Evolutionary conservation across 108 stramenopile genomes (phyloP).

Genomic region (Parmales sp.): DNA sequence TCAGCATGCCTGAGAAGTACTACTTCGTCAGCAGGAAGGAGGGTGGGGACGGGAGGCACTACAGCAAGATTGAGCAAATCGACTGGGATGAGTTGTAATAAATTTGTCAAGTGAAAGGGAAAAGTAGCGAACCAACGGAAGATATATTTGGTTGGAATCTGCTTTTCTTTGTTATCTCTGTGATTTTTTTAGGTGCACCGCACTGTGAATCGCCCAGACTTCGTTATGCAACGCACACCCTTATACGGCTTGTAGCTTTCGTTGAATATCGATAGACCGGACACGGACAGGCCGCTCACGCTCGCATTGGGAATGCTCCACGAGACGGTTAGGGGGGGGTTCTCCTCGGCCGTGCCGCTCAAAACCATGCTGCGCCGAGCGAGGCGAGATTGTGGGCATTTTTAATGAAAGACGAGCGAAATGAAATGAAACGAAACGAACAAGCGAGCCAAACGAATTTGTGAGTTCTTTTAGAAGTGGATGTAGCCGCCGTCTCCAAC

Average conservation of each 20-base stretch:
- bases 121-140: no score
- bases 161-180: no score
- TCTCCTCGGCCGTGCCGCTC: conserved; percentile 48
- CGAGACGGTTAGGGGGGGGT: conserved; percentile 66
- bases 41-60: conserved; percentile 59
- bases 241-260: conserved; percentile 94
- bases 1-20: conserved; percentile 89
- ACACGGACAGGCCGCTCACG: conserved; percentile 80
- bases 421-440: no score
- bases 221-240: conserved; percentile 80
- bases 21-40: conserved; percentile 82
- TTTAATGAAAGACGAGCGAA: no score
- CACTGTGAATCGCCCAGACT: conserved; percentile 73
- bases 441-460: no score
- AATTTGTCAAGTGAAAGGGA: background rate
- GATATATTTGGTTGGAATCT: no score
- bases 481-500: background rate
- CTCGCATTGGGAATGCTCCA: conserved; percentile 93
- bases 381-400: no score
- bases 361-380: conserved; percentile 48
- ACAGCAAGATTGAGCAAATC: conserved; percentile 69
- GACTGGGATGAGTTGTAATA: conserved; percentile 61
- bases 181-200: conserved; percentile 36
- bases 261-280: conserved; percentile 73
- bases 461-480: background rate